Base-by-base conservation (phyloP, 164 flowering plant genomes). In the Magnolia officinalis region DNA sequence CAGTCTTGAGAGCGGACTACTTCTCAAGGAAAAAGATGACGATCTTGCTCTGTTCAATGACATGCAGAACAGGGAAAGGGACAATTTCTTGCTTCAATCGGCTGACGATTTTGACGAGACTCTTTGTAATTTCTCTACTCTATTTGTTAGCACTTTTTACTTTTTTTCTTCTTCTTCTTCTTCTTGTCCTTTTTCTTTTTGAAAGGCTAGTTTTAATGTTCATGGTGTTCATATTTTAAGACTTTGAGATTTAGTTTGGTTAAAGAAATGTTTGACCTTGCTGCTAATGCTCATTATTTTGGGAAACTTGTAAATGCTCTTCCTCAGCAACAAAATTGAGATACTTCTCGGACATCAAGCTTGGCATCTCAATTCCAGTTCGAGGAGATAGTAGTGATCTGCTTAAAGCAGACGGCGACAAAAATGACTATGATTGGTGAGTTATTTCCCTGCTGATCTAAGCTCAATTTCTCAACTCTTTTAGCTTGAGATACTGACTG, bases 381-480 rank as follows among this genome's bases (percentile, higher is more conserved):
- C 86, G 91, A 61, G 94, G 95, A 75, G 93, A 91, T 82, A 86
- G 89, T 78, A 96, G 91, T 79, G 93, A 90, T 79, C 84, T 96
- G 50, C 94, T 96, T 55, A 88, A 88, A 84, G 94, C 81, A 1
- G 97, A 90, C 29, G 91, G 87, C 58, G 97, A 91, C 29, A 96
- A 96, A 80, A 91, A 90, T 83, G 99, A 96, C 81, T 96, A 96
- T 86, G 99, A 96, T 67, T 96, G 99, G 99, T 96, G 70, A 70
- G 90, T 84, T 71, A 21, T 70, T 16, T 50, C 77, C 67, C 26
- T n/a, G 8, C 13, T 67, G 45, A 23, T 29, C 16, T 67, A 55
- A 16, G 16, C 18, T 55, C 61, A 55, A 55, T 55, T 11, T 55
- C 18, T 55, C 61, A 55, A 9, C 61, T 55, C 13, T 55, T 55